Percentiles rank a stretch among this genome's conserved stretches.
These are phyloP conservation scores for Entrophospora sp. DNA, from an alignment of 192 early-diverging fungal genomes.

Conservation along the genomic window DNA sequence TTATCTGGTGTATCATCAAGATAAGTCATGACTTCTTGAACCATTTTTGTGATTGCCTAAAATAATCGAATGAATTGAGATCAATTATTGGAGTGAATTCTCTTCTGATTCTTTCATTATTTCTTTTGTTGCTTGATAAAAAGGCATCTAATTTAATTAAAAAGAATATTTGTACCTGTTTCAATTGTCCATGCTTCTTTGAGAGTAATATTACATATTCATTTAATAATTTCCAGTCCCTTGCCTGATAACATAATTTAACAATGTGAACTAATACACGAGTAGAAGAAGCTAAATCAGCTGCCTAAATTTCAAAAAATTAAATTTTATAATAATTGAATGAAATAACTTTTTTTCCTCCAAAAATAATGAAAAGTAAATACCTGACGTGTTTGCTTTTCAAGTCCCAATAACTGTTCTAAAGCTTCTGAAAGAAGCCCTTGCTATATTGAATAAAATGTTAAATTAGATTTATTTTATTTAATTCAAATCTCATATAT, in stretches of 20 bases:
- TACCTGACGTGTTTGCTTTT: constrained; percentile 94
- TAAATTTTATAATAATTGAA: background rate
- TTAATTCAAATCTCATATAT: background rate
- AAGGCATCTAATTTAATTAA: constrained; percentile 5
- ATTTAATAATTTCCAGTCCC: constrained; percentile 85
- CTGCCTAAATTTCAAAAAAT: constrained; percentile 34
- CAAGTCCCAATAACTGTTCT: constrained; percentile 75
- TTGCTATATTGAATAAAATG: constrained; percentile 29
- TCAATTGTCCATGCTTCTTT: constrained; percentile 97
- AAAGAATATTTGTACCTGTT: constrained; percentile 45
- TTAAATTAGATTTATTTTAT: background rate
- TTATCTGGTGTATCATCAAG: constrained; percentile 80
- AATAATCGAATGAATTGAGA: too few species aligned
- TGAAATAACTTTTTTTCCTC: background rate
- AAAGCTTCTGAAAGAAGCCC: constrained; percentile 76
- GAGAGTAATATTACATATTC: constrained; percentile 85
- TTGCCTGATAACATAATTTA: constrained; percentile 56
- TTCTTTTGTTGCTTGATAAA: too few species aligned
- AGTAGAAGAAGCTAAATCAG: constrained; percentile 83
- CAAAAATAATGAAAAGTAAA: too few species aligned
- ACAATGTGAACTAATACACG: constrained; percentile 77
- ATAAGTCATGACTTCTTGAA: constrained; percentile 83
- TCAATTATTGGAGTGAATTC: too few species aligned
- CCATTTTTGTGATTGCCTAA: constrained; percentile 91
- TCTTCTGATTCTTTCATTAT: too few species aligned